Percentiles rank a stretch among this genome's conserved stretches.
Conservation (phyloP, 768 basidiomycete genomes). For the Naganishia antarctica region DNA sequence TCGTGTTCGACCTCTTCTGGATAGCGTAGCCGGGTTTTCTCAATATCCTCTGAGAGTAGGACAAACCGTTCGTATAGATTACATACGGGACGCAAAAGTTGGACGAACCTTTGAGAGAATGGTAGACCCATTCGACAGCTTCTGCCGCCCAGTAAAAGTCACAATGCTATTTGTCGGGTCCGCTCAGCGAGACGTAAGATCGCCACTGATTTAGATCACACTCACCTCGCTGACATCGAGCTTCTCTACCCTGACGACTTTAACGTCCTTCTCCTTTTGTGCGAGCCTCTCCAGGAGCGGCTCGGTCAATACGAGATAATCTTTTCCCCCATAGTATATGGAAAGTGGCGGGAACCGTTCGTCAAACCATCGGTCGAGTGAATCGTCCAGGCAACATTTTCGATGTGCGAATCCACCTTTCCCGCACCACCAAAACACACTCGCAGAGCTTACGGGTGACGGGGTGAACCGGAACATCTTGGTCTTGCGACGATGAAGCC, state of each 20-base stretch:
- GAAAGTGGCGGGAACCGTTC: constrained; percentile 53
- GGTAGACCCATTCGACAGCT: constrained; percentile 54
- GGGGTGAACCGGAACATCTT: constrained; percentile 58
- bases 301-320: constrained; percentile 53
- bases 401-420: constrained; percentile 53
- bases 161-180: constrained; percentile 37
- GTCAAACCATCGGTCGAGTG: constrained; percentile 53
- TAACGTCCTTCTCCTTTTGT: constrained; percentile 51
- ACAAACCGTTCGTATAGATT: background rate
- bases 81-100: constrained; percentile 11
- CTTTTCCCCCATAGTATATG: constrained; percentile 52
- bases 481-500: constrained; percentile 52
- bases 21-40: constrained; percentile 50
- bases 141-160: constrained; percentile 53
- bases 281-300: constrained; percentile 53
- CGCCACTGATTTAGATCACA: background rate
- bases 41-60: constrained; percentile 50
- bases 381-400: constrained; percentile 51
- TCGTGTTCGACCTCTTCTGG: constrained; percentile 41
- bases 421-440: constrained; percentile 54
- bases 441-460: constrained; percentile 52
- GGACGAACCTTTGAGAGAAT: constrained; percentile 46
- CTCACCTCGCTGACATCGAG: constrained; percentile 51
- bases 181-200: background rate
- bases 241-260: constrained; percentile 52